A percentile compares a stretch with the other conserved stretches of the same genome.
Conservation (phyloP, 192 early-diverging fungal species). For the Rhizoclosmatium globosum region DNA sequence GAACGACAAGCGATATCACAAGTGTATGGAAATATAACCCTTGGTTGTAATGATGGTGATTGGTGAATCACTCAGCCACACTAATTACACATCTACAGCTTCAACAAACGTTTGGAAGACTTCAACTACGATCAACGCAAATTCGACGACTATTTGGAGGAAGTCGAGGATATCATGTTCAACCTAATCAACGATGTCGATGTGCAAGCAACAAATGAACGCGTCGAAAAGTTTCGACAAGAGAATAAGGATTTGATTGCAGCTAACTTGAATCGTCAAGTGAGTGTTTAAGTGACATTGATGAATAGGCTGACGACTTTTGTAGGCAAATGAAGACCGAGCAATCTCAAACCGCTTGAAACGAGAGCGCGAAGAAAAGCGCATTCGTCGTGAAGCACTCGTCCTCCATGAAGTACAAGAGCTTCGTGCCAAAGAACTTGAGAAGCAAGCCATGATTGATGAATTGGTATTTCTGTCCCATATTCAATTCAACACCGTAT, state of each 20-base stretch:
- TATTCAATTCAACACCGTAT: background rate
- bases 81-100: conserved; percentile 48
- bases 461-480: conserved; percentile 63
- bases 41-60: too few relatives aligned
- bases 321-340: conserved; percentile 54
- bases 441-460: conserved; percentile 75
- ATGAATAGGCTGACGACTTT: too few relatives aligned
- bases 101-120: conserved; percentile 93
- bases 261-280: conserved; percentile 70
- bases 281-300: background rate
- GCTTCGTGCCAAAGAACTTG: conserved; percentile 66
- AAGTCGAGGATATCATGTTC: conserved; percentile 62
- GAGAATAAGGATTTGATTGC: conserved; percentile 86
- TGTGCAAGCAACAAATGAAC: conserved; percentile 78
- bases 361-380: conserved; percentile 63
- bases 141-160: conserved; percentile 94
- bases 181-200: conserved; percentile 90
- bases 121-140: conserved; percentile 72
- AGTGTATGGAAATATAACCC: too few relatives aligned
- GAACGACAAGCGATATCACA: too few relatives aligned
- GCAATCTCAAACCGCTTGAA: conserved; percentile 41
- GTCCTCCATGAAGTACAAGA: conserved; percentile 76
- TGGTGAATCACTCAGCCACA: too few relatives aligned
- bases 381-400: conserved; percentile 73
- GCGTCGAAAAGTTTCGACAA: conserved; percentile 76